Conservation (phyloP, 441 rosid species). For the Erysimum pusillum region DNA sequence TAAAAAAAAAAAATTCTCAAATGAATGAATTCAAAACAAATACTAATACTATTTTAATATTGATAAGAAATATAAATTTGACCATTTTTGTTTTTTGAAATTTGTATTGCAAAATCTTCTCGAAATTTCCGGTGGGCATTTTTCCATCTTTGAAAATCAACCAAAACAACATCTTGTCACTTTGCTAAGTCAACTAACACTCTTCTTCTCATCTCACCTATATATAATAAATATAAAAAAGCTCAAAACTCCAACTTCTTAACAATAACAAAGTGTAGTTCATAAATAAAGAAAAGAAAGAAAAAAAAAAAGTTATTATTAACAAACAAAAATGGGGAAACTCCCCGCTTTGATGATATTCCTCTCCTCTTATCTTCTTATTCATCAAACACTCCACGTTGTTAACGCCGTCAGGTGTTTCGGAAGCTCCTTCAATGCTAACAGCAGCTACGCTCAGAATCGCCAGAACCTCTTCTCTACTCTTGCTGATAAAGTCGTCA, state of each 20-base stretch:
- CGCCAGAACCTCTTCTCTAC: conserved; percentile 1
- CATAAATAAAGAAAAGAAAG: too few species aligned
- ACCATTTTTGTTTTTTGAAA: too few species aligned
- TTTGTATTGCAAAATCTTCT: not conserved
- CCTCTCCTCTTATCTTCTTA: not conserved
- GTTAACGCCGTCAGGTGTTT: not conserved
- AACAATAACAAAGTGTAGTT: too few species aligned
- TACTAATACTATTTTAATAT: too few species aligned
- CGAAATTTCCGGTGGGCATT: not conserved
- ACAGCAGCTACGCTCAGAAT: not conserved
- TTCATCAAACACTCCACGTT: not conserved
- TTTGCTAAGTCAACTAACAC: too few species aligned
- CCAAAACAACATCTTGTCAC: not conserved
- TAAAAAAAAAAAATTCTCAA: too few species aligned
- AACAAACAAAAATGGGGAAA: not conserved
- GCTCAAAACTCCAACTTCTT: too few species aligned
- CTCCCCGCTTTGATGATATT: not conserved
- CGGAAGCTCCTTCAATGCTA: not conserved
- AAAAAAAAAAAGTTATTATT: too few species aligned
- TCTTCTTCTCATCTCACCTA: too few species aligned
- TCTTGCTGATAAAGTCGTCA: conserved; percentile 39
- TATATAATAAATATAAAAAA: too few species aligned
- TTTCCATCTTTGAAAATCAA: not conserved
- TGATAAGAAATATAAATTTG: too few species aligned
- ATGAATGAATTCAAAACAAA: too few species aligned